Base-by-base conservation (phyloP, 352 stramenopile species). In the Phytophthora sp. region DNA sequence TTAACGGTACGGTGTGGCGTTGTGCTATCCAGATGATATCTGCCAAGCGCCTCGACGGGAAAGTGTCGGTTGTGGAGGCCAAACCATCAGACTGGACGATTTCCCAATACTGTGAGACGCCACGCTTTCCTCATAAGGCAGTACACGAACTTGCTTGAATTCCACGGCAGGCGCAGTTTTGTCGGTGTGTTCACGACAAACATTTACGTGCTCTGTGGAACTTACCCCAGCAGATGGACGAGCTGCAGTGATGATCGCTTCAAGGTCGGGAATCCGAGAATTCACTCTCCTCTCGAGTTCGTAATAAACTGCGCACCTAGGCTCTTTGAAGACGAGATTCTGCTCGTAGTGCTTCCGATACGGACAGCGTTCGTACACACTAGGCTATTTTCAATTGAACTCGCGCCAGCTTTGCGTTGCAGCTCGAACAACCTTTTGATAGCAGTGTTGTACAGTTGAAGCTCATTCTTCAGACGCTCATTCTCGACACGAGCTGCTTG, bases 401-500 rank as follows among this genome's bases (percentile, higher is more conserved):
- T 7, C 13, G 23, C 12, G 13, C 52, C 31, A 13, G 41, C 55
- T 15, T 13, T n/a, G 11, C 20, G 10, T 2, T 62, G 9, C 26
- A 57, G 54, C 1, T 20, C n/a, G 20, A 57, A 34, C 10, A 71
- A 17, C 28, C 27, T 46, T 18, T 66, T 35, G 4, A 32, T 44
- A n/a, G 21, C 34, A 0, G 13, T 30, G 18, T 15, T 13, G 35
- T 53, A 50, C 32, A 43, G 5, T 13, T 48, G 39, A 4, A 70
- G 23, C n/a, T 56, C 5, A 28, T 24, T 12, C 31, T 63, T 65
- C 1, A 70, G 41, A 26, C 37, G 26, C 3, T 5, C 17, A 21
- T 66, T 70, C 32, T 70, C 48, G 1, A 48, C 24, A 17, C 57
- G 39, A 10, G 48, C 18, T 15, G 17, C 46, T 61, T 61, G 39